A percentile compares a stretch with the other conserved stretches of the same genome.
Conservation (phyloP, 2,329 filamentous ascomycete genomes). For the Elsinoe perseae region DNA sequence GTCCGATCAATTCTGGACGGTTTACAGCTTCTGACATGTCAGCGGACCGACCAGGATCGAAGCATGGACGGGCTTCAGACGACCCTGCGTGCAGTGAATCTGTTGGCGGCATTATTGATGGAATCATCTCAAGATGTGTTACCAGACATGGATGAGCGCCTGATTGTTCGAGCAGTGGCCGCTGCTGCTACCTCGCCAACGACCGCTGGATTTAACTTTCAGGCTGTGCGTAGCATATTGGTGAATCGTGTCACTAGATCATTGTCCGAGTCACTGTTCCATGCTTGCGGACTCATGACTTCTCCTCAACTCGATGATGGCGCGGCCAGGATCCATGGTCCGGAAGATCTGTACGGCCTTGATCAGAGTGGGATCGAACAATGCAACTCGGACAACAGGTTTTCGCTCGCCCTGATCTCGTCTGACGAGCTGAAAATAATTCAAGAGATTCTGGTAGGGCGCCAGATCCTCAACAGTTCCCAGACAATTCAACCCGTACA, state of each 20-base stretch:
- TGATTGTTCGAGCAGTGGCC: neutral
- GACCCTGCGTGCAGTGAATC: neutral
- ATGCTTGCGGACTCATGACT: neutral
- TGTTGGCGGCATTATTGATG: neutral
- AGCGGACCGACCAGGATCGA: neutral
- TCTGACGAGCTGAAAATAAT: neutral
- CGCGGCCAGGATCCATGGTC: neutral
- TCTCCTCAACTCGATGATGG: neutral
- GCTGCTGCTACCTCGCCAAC: neutral
- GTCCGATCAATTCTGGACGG: neutral
- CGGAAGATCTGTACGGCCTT: neutral
- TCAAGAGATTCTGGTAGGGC: neutral
- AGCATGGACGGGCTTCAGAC: neutral
- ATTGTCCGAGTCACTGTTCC: neutral
- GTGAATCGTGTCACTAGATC: neutral
- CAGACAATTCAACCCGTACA: neutral
- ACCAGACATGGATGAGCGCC: neutral
- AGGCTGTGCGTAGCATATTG: neutral
- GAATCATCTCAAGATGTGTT: neutral
- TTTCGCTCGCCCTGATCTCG: neutral
- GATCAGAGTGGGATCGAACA: neutral
- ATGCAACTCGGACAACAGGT: neutral
- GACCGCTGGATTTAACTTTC: neutral
- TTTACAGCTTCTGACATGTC: neutral
- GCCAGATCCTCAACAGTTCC: neutral